phyloP scores from a whole-genome alignment of 2,329 filamentous ascomycete genomes.

The Alternaria rosae region DNA sequence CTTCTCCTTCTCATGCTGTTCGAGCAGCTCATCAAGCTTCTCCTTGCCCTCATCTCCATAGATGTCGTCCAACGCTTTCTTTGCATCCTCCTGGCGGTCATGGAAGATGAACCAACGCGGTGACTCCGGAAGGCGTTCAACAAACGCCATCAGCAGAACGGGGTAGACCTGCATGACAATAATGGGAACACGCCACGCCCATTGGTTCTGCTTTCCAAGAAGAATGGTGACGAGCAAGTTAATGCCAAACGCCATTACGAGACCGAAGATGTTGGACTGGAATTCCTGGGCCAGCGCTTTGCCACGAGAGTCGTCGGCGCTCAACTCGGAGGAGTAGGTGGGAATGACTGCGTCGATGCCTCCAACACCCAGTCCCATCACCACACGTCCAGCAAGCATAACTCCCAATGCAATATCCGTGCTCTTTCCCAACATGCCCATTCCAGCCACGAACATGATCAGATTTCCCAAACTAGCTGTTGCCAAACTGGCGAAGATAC shows the following conservation, averaged over 20 bases:
- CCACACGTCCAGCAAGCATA: conserved; percentile 59
- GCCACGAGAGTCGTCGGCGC: conserved; percentile 64
- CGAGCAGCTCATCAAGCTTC: conserved; percentile 59
- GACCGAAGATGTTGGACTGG: conserved; percentile 69
- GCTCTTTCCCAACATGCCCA: conserved; percentile 50
- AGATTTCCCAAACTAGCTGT: conserved; percentile 64
- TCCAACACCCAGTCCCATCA: conserved; percentile 66
- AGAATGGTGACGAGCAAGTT: conserved; percentile 63
- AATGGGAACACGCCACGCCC: conserved; percentile 69
- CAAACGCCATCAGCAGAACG: conserved; percentile 60
- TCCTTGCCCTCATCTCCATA: conserved; percentile 60
- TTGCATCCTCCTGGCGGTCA: conserved; percentile 60
- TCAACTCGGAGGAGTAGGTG: conserved; percentile 65
- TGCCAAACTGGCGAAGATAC: conserved; percentile 63
- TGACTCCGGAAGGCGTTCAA: conserved; percentile 63
- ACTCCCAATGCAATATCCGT: conserved; percentile 51
- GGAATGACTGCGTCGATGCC: conserved; percentile 69
- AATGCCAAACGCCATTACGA: conserved; percentile 67
- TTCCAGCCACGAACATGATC: conserved; percentile 66
- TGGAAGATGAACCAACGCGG: conserved; percentile 66
- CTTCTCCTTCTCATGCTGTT: conserved; percentile 60
- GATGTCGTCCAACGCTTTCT: conserved; percentile 57
- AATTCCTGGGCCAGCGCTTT: conserved; percentile 69
- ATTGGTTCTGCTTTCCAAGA: conserved; percentile 64
- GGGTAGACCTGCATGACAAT: conserved; percentile 68